These are phyloP conservation scores for Volvox carteri DNA, from an alignment of 163 green algal genomes.

Conservation along the genomic window DNA sequence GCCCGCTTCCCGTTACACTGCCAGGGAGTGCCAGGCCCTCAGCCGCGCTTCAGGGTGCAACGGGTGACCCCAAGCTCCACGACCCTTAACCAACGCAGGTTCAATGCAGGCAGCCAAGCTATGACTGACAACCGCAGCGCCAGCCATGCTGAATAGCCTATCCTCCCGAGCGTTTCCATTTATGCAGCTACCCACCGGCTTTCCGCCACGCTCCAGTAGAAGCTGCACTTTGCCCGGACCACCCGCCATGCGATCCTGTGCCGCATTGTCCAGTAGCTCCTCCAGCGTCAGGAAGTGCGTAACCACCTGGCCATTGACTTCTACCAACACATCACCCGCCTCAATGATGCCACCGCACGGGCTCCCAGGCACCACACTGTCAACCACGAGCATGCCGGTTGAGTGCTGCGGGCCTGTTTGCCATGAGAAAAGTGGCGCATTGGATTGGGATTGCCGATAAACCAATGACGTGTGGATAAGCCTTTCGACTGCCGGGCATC, in stretches of 20 bases:
- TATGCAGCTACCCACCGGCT: slow-evolving; percentile 50
- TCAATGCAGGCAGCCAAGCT: too few species aligned
- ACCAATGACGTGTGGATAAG: too few species aligned
- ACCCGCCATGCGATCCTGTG: slow-evolving; percentile 53
- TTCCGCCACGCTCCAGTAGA: slow-evolving; percentile 82
- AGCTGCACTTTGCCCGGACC: slow-evolving; percentile 64
- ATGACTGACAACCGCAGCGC: too few species aligned
- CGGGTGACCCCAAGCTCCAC: too few species aligned
- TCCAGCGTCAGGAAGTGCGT: slow-evolving; percentile 88
- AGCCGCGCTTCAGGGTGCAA: too few species aligned
- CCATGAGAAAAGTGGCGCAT: neutral
- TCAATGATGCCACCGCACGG: slow-evolving; percentile 82
- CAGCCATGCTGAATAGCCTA: too few species aligned
- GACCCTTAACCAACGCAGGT: too few species aligned
- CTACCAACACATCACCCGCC: slow-evolving; percentile 89
- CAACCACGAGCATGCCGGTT: slow-evolving; percentile 92
- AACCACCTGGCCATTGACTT: slow-evolving; percentile 76
- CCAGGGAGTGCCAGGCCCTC: too few species aligned
- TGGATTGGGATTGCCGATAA: neutral
- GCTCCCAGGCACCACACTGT: slow-evolving; percentile 84
- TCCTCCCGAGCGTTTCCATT: too few species aligned
- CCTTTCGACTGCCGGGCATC: too few species aligned
- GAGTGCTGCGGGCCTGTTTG: slow-evolving; percentile 48
- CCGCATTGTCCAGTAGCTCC: slow-evolving; percentile 80
- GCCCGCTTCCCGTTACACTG: too few species aligned